Conservation (phyloP, 805 yeast species). For the Suhomyces canberraensis region DNA sequence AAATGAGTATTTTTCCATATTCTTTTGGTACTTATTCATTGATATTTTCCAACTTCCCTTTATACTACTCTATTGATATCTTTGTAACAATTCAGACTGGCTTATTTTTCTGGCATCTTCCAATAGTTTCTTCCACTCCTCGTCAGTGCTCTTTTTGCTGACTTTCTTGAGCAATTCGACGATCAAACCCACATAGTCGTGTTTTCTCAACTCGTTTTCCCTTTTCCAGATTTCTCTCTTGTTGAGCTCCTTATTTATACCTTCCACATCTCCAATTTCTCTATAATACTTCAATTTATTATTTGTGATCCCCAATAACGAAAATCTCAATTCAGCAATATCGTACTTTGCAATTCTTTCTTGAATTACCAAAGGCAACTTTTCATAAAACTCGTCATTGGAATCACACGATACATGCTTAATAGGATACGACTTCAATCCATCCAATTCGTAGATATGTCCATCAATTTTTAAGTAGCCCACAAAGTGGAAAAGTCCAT, state of each 20-base stretch:
- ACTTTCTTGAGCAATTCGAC: constrained; percentile 44
- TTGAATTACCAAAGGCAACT: constrained; percentile 43
- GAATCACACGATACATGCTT: constrained; percentile 41
- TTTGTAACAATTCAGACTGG: constrained; percentile 5
- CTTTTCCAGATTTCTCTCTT: constrained; percentile 52
- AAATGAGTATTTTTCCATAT: no score
- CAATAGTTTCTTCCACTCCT: constrained; percentile 35
- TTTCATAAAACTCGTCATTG: constrained; percentile 40
- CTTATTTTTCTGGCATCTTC: constrained; percentile 21
- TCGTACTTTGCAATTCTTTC: constrained; percentile 46
- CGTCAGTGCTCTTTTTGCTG: constrained; percentile 30
- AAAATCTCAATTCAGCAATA: constrained; percentile 51
- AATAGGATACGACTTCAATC: constrained; percentile 55
- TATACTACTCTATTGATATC: neutral
- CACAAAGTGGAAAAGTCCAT: constrained; percentile 58
- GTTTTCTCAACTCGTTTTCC: constrained; percentile 54
- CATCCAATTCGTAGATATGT: constrained; percentile 58
- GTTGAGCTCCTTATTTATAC: constrained; percentile 35
- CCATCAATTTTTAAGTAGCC: constrained; percentile 49
- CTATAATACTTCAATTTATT: constrained; percentile 42
- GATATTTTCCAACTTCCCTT: no score
- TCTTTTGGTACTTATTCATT: no score
- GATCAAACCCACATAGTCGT: constrained; percentile 51
- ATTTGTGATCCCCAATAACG: constrained; percentile 50
- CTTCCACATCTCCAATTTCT: constrained; percentile 39